Conservation (phyloP, 805 yeast genomes). For the Cyberlindnera sargentensis region DNA sequence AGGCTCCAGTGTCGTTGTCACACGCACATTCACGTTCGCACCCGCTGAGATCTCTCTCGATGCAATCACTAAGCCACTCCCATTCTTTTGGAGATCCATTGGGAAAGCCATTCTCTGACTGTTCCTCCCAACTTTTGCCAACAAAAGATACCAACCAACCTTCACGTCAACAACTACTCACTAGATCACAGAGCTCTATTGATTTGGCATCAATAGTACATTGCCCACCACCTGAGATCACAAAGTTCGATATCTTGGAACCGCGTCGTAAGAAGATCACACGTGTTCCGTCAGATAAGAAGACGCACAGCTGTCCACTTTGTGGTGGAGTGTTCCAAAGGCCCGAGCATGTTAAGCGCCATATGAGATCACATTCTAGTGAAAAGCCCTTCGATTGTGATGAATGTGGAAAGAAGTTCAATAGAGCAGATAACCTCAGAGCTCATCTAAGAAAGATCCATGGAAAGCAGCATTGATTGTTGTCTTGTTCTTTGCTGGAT, state of each 20-base stretch:
- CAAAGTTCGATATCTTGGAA: conserved; percentile 9
- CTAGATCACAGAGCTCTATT: conserved; percentile 11
- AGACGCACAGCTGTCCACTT: conserved; percentile 57
- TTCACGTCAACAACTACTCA: neutral
- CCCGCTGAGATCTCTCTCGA: neutral
- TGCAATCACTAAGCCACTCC: neutral
- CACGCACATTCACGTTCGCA: neutral
- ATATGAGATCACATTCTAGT: conserved; percentile 67
- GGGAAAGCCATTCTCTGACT: neutral
- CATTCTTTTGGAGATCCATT: neutral
- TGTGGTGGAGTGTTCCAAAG: conserved; percentile 56
- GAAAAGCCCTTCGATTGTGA: conserved; percentile 72
- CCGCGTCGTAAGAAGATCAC: conserved; percentile 33
- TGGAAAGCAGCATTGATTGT: conserved; percentile 1
- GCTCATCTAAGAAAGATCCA: conserved; percentile 71
- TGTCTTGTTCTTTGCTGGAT: neutral
- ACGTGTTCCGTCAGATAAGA: conserved; percentile 27
- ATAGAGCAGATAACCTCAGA: conserved; percentile 70
- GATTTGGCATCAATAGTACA: conserved; percentile 9
- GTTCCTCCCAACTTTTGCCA: neutral
- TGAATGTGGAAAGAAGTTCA: conserved; percentile 57
- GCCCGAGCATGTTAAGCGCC: conserved; percentile 74
- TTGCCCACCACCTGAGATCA: conserved; percentile 9
- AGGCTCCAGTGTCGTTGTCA: neutral
- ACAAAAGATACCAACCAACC: neutral